Conservation (phyloP, 2,329 filamentous ascomycete genomes). For the Grosmannia huntii region DNA sequence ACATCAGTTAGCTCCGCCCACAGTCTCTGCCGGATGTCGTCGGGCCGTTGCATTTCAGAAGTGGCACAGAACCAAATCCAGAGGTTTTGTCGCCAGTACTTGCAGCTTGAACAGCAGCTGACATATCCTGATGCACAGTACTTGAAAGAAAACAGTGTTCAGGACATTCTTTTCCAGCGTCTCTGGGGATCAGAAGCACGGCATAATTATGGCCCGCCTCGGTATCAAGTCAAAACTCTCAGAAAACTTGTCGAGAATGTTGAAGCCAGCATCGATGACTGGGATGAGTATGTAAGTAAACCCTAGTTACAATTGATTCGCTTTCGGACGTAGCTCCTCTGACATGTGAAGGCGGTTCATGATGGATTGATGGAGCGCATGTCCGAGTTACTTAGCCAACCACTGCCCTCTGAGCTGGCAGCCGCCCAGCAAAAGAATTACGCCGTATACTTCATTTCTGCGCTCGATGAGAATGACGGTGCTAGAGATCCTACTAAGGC, state of each 20-base stretch:
- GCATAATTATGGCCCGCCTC: constrained; percentile 37
- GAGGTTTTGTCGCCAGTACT: constrained; percentile 58
- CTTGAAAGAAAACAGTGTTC: constrained; percentile 48
- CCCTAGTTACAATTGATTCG: constrained; percentile 8
- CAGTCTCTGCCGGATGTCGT: neutral
- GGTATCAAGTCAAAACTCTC: constrained; percentile 59
- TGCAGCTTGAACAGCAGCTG: constrained; percentile 58
- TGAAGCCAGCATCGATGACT: constrained; percentile 64
- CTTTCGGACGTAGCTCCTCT: too few relatives aligned
- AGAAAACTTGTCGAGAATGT: constrained; percentile 60
- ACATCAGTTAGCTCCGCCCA: too few relatives aligned
- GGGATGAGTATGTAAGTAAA: constrained; percentile 69
- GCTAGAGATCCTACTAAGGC: neutral
- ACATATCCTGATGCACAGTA: constrained; percentile 53
- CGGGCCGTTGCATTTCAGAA: neutral
- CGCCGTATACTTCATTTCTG: neutral
- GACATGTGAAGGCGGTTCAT: neutral
- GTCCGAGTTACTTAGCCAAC: neutral
- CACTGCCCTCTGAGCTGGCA: neutral
- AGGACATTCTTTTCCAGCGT: constrained; percentile 41
- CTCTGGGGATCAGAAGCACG: constrained; percentile 30
- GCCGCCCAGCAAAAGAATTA: neutral
- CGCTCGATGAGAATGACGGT: neutral
- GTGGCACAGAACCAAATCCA: neutral
- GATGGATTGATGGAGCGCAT: neutral